phyloP scores from a whole-genome alignment of 345 rosid species.

The Hibiscus mutabilis region DNA sequence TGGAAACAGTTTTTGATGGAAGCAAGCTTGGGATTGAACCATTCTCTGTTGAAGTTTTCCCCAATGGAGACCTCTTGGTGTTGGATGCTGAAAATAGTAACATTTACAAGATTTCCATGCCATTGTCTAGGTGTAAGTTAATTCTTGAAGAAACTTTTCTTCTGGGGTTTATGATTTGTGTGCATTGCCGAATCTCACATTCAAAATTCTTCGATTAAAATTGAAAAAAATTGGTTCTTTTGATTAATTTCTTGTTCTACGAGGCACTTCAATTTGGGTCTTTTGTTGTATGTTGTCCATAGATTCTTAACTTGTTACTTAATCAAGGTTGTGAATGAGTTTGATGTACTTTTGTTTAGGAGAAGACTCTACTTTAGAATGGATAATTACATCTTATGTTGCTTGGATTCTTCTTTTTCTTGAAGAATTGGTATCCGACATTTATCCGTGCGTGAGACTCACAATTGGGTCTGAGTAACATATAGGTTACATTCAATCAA shows the following conservation, averaged over 20 bases:
- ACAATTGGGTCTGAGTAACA: not conserved
- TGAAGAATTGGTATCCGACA: not conserved
- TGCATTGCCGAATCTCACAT: not conserved
- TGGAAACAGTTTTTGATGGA: slow-evolving; percentile 98
- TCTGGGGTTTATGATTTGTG: not conserved
- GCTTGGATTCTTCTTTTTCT: not conserved
- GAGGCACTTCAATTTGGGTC: slow-evolving; percentile 3
- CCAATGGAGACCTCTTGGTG: slow-evolving; percentile 76
- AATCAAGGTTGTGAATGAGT: not conserved
- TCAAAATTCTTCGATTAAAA: not conserved
- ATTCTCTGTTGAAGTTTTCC: slow-evolving; percentile 56
- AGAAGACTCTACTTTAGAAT: slow-evolving; percentile 39
- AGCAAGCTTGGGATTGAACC: slow-evolving; percentile 91
- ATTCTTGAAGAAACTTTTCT: slow-evolving; percentile 1
- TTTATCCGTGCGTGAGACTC: too few species aligned
- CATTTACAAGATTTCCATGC: slow-evolving; percentile 73
- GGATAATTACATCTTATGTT: not conserved
- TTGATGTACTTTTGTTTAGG: slow-evolving; percentile 31
- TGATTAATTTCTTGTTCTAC: not conserved
- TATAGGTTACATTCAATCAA: slow-evolving; percentile 15
- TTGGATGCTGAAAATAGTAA: slow-evolving; percentile 86
- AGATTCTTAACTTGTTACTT: slow-evolving; percentile 12
- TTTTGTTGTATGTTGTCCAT: slow-evolving; percentile 1
- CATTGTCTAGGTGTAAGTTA: slow-evolving; percentile 72
- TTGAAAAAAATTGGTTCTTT: not conserved